Evolutionary conservation across 768 basidiomycete species (phyloP).

Genomic region (Suillus fuscotomentosus): DNA sequence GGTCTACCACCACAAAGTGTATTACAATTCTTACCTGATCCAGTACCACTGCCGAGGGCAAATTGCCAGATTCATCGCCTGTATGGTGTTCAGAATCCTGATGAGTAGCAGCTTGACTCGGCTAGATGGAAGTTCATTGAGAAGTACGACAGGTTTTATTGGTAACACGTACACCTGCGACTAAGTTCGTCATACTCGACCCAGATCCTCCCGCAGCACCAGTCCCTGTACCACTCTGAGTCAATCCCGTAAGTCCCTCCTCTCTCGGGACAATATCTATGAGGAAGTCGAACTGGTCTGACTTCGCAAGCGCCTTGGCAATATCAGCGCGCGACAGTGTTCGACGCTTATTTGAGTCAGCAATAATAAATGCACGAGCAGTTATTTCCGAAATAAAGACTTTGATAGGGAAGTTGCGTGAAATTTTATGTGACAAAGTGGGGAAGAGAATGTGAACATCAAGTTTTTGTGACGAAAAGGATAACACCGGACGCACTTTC

Average conservation of each 20-base stretch:
- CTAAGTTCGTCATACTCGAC: slow-evolving; percentile 15
- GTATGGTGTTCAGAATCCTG: slow-evolving; percentile 25
- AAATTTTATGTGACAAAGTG: not conserved
- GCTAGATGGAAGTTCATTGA: slow-evolving; percentile 13
- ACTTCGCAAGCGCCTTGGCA: slow-evolving; percentile 86
- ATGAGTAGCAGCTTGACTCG: slow-evolving; percentile 21
- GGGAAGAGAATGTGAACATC: not conserved
- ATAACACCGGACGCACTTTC: slow-evolving; percentile 69
- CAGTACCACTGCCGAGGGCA: slow-evolving; percentile 20
- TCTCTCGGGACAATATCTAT: slow-evolving; percentile 95
- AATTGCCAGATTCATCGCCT: slow-evolving; percentile 15
- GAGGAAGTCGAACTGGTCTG: slow-evolving; percentile 96
- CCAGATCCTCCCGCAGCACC: slow-evolving; percentile 1
- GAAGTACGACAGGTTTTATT: not conserved
- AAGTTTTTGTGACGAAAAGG: not conserved
- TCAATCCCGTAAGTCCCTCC: slow-evolving; percentile 39
- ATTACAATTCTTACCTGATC: slow-evolving; percentile 19
- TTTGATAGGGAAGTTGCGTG: slow-evolving; percentile 28
- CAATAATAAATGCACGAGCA: slow-evolving; percentile 91
- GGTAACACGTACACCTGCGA: slow-evolving; percentile 23
- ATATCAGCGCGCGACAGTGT: slow-evolving; percentile 93
- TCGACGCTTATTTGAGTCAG: slow-evolving; percentile 94
- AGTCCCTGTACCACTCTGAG: slow-evolving; percentile 9
- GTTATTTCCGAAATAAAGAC: slow-evolving; percentile 99
- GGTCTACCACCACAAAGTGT: not conserved